phyloP scores from a whole-genome alignment of 2,329 filamentous ascomycete genomes.

The Colletotrichum siamense region DNA sequence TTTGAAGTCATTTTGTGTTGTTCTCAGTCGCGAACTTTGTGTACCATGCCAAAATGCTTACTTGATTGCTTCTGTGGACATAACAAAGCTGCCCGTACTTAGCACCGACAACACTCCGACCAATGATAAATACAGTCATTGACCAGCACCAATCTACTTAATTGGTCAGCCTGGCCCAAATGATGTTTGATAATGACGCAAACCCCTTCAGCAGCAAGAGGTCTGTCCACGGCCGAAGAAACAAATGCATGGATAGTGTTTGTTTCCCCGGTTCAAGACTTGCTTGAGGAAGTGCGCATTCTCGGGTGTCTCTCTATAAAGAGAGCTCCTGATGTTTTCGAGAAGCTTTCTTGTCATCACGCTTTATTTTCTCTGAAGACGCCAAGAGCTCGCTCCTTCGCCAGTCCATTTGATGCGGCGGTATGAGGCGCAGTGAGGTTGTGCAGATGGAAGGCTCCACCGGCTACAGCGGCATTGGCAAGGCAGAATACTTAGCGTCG shows the following conservation, averaged over 20 bases:
- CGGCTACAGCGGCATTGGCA: background rate
- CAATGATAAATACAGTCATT: background rate
- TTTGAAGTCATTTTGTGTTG: background rate
- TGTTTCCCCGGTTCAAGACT: background rate
- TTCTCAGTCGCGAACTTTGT: background rate
- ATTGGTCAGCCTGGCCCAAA: background rate
- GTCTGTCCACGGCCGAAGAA: background rate
- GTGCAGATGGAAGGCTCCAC: background rate
- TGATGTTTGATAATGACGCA: accelerated
- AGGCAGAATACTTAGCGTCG: background rate
- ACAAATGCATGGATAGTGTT: background rate
- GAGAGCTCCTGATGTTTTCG: background rate
- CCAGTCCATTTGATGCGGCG: background rate
- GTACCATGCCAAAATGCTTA: background rate
- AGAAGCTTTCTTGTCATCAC: background rate
- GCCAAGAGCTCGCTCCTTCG: background rate
- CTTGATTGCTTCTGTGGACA: background rate
- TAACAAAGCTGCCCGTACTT: background rate
- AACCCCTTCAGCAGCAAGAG: background rate
- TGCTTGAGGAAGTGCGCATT: background rate
- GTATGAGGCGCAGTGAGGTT: background rate
- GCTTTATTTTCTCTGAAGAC: background rate
- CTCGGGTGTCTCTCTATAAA: background rate
- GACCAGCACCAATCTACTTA: background rate
- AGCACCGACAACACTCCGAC: background rate